phyloP scores from a whole-genome alignment of 768 basidiomycete species.

The Lactifluus hygrophoroides region DNA sequence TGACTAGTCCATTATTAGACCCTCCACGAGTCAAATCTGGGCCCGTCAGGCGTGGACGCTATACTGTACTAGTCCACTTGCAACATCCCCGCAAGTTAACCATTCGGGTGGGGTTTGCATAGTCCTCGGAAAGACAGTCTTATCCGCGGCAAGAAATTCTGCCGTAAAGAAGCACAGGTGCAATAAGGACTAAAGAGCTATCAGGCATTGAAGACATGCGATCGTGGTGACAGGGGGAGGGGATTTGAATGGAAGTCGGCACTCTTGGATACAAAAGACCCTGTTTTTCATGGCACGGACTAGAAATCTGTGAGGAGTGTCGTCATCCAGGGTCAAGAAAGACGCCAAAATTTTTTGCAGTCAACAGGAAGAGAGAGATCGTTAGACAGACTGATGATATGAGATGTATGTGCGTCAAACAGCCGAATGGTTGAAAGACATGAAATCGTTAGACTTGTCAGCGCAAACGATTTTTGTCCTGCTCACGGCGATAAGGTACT shows the following conservation, averaged over 20 bases:
- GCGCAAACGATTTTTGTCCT: not conserved
- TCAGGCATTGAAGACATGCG: not conserved
- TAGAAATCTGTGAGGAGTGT: not conserved
- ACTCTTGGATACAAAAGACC: not conserved
- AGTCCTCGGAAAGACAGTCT: not conserved
- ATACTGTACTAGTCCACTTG: no score
- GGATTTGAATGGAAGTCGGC: not conserved
- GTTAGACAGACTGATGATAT: not conserved
- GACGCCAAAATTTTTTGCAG: not conserved
- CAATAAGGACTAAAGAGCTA: not conserved
- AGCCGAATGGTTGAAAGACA: not conserved
- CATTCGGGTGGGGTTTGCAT: not conserved
- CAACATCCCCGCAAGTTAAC: no score
- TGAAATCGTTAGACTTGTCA: not conserved
- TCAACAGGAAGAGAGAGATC: not conserved
- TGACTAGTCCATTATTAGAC: no score
- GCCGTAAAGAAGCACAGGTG: not conserved
- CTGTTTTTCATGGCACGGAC: not conserved
- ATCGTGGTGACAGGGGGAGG: no score
- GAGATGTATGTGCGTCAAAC: not conserved
- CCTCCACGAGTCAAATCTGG: no score
- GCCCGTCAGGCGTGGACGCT: no score
- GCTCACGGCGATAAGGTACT: not conserved
- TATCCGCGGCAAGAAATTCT: not conserved
- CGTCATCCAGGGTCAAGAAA: not conserved